Evolutionary conservation across 176 grass and related monocot species (phyloP).

Genomic region (Alloteropsis semialata): DNA sequence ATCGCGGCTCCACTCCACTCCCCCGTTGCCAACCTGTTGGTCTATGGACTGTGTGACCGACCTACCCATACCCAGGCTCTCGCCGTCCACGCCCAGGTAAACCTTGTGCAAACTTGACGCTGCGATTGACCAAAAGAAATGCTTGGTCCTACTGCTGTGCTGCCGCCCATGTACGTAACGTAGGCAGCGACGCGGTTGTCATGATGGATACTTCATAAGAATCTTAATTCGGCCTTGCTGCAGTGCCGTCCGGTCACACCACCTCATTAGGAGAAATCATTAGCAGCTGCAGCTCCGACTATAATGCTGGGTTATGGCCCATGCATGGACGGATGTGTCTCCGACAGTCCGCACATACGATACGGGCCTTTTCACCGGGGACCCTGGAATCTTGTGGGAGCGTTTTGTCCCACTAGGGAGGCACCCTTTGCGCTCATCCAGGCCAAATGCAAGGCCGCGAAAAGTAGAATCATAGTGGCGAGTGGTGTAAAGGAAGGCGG

Average conservation of each 20-base stretch:
- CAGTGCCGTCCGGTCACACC: background rate
- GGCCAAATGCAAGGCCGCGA: background rate
- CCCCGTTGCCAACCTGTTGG: background rate
- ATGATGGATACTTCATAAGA: too few relatives aligned
- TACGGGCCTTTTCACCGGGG: background rate
- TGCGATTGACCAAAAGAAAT: background rate
- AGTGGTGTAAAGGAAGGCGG: conserved; percentile 21
- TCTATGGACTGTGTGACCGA: background rate
- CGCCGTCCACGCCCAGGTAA: background rate
- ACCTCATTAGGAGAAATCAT: background rate
- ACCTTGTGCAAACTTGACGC: background rate
- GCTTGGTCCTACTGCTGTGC: too few relatives aligned
- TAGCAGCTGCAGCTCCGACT: background rate
- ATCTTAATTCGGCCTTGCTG: background rate
- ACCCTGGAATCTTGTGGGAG: conserved; percentile 15
- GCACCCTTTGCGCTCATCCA: background rate
- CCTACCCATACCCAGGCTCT: background rate
- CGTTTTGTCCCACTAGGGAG: conserved; percentile 36
- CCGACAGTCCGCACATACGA: background rate
- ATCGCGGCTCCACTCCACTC: background rate
- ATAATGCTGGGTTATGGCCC: conserved; percentile 1
- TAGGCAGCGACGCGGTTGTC: background rate
- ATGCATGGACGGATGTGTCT: background rate
- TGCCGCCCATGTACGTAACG: too few relatives aligned
- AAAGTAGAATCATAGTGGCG: conserved; percentile 27